Conservation (phyloP, 306 rosid genomes). For the Senna tora region DNA sequence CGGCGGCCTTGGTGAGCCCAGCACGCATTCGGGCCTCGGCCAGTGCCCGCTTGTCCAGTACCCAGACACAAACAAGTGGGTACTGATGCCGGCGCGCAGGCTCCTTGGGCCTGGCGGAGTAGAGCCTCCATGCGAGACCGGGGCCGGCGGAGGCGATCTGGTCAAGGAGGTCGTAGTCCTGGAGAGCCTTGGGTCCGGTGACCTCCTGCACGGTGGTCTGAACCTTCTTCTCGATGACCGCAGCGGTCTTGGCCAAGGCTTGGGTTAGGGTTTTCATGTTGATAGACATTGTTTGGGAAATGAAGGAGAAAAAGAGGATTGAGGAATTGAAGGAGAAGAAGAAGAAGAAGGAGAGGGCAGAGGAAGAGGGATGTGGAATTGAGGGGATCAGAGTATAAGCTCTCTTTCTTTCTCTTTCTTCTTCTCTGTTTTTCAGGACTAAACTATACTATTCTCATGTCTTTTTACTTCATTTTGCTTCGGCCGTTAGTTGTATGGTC, state of each 20-base stretch:
- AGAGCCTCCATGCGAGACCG: slow-evolving; percentile 78
- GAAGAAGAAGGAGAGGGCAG: neutral
- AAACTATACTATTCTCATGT: no score
- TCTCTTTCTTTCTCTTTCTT: neutral
- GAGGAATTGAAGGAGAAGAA: neutral
- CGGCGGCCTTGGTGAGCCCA: slow-evolving; percentile 76
- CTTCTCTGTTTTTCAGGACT: neutral
- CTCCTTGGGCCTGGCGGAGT: slow-evolving; percentile 81
- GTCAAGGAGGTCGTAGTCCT: slow-evolving; percentile 85
- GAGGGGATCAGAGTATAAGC: neutral
- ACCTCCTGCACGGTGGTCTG: slow-evolving; percentile 97
- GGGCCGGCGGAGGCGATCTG: slow-evolving; percentile 99
- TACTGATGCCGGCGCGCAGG: slow-evolving; percentile 83
- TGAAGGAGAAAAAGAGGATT: neutral
- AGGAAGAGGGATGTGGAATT: neutral
- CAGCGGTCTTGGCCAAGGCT: slow-evolving; percentile 96
- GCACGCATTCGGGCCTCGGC: slow-evolving; percentile 74
- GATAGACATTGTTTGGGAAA: slow-evolving; percentile 59
- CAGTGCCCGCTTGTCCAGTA: slow-evolving; percentile 74
- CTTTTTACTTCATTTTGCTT: neutral
- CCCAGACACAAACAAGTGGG: slow-evolving; percentile 90
- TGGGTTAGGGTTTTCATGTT: slow-evolving; percentile 97
- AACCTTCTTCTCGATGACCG: slow-evolving; percentile 87
- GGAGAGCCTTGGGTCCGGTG: slow-evolving; percentile 93
- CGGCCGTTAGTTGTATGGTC: neutral